These are phyloP conservation scores for Cladosporium sp. DNA, from an alignment of 2,329 filamentous ascomycete species.

Conservation along the genomic window DNA sequence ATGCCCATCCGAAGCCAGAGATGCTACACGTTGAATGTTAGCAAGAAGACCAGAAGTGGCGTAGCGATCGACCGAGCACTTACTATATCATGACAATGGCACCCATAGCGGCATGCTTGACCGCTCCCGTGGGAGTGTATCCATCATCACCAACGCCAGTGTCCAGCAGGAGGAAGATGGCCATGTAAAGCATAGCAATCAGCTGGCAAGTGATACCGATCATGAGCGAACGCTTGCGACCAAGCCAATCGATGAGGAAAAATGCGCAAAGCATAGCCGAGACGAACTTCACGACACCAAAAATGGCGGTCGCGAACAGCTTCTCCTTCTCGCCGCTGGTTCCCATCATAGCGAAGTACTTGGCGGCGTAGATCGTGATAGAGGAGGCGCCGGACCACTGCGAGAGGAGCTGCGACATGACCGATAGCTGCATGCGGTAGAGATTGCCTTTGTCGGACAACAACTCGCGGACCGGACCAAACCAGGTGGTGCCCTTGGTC, in stretches of 20 bases:
- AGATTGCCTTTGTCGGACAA: slow-evolving; percentile 62
- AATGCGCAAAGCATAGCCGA: slow-evolving; percentile 64
- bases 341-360: slow-evolving; percentile 67
- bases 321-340: slow-evolving; percentile 62
- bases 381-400: slow-evolving; percentile 66
- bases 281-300: slow-evolving; percentile 67
- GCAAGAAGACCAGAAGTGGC: too few species aligned
- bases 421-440: slow-evolving; percentile 64
- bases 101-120: slow-evolving; percentile 56
- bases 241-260: slow-evolving; percentile 73
- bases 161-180: slow-evolving; percentile 54
- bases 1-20: slow-evolving; percentile 62
- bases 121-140: slow-evolving; percentile 40
- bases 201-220: slow-evolving; percentile 45
- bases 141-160: slow-evolving; percentile 46
- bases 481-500: slow-evolving; percentile 57
- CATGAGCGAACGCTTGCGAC: slow-evolving; percentile 55
- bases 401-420: slow-evolving; percentile 62
- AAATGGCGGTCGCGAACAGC: slow-evolving; percentile 67
- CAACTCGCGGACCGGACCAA: slow-evolving; percentile 62
- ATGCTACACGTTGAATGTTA: slow-evolving; percentile 27
- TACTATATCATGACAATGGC: slow-evolving; percentile 49
- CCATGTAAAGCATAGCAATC: slow-evolving; percentile 51
- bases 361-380: slow-evolving; percentile 70
- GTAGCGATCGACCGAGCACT: neutral